A percentile compares a stretch with the other conserved stretches of the same genome.
phyloP scores from a whole-genome alignment of 1,284 basidiomycete species.

The Irpex rosettiformis region DNA sequence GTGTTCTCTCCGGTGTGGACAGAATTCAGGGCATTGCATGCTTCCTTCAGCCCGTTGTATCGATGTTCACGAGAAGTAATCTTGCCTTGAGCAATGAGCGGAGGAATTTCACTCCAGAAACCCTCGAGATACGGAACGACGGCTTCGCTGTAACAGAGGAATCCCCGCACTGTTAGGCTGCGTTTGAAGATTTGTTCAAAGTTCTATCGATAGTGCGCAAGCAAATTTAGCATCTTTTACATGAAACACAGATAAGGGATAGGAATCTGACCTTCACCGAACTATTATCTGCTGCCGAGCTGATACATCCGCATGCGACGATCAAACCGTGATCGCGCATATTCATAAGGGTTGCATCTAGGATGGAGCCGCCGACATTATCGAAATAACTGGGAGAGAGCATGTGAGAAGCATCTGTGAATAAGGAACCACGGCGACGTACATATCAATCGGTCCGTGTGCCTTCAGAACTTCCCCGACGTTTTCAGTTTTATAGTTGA shows the following conservation, averaged over 20 bases:
- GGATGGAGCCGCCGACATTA: slow-evolving; percentile 48
- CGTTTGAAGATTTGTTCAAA: slow-evolving; percentile 15
- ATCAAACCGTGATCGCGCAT: slow-evolving; percentile 49
- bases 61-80: slow-evolving; percentile 14
- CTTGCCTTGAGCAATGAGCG: slow-evolving; percentile 11
- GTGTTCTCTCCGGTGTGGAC: slow-evolving; percentile 13
- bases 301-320: slow-evolving; percentile 38
- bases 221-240: background rate
- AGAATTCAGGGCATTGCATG: slow-evolving; percentile 9
- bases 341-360: slow-evolving; percentile 37
- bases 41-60: slow-evolving; percentile 9
- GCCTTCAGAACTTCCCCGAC: slow-evolving; percentile 43
- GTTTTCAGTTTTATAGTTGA: slow-evolving; percentile 59
- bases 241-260: background rate
- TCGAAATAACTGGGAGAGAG: slow-evolving; percentile 42
- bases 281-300: slow-evolving; percentile 4
- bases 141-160: slow-evolving; percentile 5
- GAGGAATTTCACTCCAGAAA: slow-evolving; percentile 11
- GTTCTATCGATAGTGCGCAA: slow-evolving; percentile 1
- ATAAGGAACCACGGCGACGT: slow-evolving; percentile 20
- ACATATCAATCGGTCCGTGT: slow-evolving; percentile 43
- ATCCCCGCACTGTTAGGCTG: slow-evolving; percentile 12
- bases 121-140: background rate
- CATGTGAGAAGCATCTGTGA: background rate
- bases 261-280: slow-evolving; percentile 7